Evolutionary conservation across 306 rosid species (phyloP).

Genomic region (Sphenostylis stenocarpa): DNA sequence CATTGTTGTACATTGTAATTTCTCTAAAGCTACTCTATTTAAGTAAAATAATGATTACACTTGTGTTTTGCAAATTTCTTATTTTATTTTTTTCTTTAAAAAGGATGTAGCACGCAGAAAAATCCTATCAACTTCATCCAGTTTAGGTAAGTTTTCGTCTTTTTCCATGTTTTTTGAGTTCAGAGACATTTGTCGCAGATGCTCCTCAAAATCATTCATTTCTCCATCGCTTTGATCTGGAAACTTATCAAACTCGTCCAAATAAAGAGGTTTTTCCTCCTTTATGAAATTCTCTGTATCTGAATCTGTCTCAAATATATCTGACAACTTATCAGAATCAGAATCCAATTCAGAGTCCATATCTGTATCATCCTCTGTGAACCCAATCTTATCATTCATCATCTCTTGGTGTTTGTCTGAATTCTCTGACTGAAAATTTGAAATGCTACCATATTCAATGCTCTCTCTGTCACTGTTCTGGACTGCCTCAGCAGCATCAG

Average conservation of each 20-base stretch:
- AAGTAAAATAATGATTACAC: background rate
- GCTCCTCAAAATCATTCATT: slow-evolving; percentile 68
- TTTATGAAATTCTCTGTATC: slow-evolving; percentile 52
- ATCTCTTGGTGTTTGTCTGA: slow-evolving; percentile 43
- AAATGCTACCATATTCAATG: slow-evolving; percentile 32
- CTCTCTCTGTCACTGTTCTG: slow-evolving; percentile 40
- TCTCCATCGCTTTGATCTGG: slow-evolving; percentile 47
- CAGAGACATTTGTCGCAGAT: slow-evolving; percentile 61
- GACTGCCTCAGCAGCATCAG: slow-evolving; percentile 41
- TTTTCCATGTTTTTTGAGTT: slow-evolving; percentile 47
- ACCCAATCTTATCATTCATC: slow-evolving; percentile 28
- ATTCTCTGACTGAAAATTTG: slow-evolving; percentile 40
- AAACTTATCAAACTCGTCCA: slow-evolving; percentile 75
- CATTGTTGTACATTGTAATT: background rate
- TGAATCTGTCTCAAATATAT: slow-evolving; percentile 73
- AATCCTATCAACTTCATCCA: slow-evolving; percentile 80
- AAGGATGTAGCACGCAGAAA: slow-evolving; percentile 74
- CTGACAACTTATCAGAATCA: slow-evolving; percentile 68
- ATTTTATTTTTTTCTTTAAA: slow-evolving; percentile 62
- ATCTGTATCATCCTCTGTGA: slow-evolving; percentile 49
- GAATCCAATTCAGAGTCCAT: slow-evolving; percentile 51
- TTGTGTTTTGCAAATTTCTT: slow-evolving; percentile 21
- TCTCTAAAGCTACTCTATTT: background rate
- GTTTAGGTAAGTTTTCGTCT: slow-evolving; percentile 44
- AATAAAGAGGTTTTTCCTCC: slow-evolving; percentile 63